phyloP scores from a whole-genome alignment of 768 basidiomycete species.

The Inosperma sp. region DNA sequence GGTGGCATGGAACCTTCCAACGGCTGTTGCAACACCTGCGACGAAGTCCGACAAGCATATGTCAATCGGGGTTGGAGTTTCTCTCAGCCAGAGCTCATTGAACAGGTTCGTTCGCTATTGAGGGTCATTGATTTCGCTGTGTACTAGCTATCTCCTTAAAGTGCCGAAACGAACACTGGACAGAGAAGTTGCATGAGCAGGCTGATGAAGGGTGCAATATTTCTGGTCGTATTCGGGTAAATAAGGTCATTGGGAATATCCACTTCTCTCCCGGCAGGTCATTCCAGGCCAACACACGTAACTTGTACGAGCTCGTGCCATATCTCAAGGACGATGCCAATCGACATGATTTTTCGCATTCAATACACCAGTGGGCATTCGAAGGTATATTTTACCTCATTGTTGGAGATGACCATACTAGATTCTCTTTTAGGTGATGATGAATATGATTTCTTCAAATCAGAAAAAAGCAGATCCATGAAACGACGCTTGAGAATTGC shows the following conservation, averaged over 20 bases:
- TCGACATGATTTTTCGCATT: conserved; percentile 92
- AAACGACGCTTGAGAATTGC: conserved; percentile 68
- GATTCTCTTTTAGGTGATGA: conserved; percentile 52
- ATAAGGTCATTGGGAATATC: conserved; percentile 96
- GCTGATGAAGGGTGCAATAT: conserved; percentile 93
- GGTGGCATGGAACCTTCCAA: conserved; percentile 70
- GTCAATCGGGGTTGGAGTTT: conserved; percentile 95
- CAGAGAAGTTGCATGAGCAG: conserved; percentile 88
- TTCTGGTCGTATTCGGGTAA: conserved; percentile 85
- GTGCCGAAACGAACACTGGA: conserved; percentile 94
- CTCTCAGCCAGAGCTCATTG: conserved; percentile 80
- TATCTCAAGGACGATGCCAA: conserved; percentile 86
- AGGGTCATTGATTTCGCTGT: neutral
- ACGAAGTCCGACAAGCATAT: conserved; percentile 89
- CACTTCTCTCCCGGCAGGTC: conserved; percentile 92
- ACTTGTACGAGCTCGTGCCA: conserved; percentile 87
- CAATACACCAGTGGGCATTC: conserved; percentile 76
- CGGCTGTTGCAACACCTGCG: conserved; percentile 96
- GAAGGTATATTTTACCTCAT: conserved; percentile 37
- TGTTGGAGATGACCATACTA: neutral
- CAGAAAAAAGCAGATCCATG: conserved; percentile 55
- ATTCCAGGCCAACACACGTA: conserved; percentile 81
- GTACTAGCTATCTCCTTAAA: conserved; percentile 27
- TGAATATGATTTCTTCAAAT: conserved; percentile 70
- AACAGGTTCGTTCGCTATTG: conserved; percentile 83